Conservation (phyloP, 2,329 filamentous ascomycete genomes). For the Colletotrichum zoysiae region DNA sequence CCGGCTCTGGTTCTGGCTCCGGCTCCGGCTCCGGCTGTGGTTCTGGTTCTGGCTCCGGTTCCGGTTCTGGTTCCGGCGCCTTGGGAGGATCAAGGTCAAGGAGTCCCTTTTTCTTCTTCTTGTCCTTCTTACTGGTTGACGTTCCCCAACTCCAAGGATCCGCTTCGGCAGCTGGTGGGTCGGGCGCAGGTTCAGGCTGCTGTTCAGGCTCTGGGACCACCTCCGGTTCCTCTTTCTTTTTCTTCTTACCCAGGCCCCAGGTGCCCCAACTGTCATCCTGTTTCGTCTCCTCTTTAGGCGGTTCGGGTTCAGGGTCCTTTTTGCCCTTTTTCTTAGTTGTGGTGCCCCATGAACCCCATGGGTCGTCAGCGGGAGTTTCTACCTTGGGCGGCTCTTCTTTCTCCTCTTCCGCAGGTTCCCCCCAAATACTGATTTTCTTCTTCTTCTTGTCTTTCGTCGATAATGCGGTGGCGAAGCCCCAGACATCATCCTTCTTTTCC, state of each 20-base stretch:
- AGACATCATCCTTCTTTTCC: slow-evolving; percentile 54
- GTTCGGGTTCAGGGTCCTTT: slow-evolving; percentile 55
- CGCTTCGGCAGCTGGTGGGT: slow-evolving; percentile 46
- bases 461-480: slow-evolving; percentile 47
- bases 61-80: slow-evolving; percentile 43
- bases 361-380: slow-evolving; percentile 43
- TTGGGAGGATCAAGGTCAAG: slow-evolving; percentile 46
- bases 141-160: slow-evolving; percentile 53
- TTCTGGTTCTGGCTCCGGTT: slow-evolving; percentile 44
- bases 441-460: slow-evolving; percentile 61
- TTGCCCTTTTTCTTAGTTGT: slow-evolving; percentile 53
- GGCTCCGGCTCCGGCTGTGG: slow-evolving; percentile 40
- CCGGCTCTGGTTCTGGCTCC: slow-evolving; percentile 47
- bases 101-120: slow-evolving; percentile 54
- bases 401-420: slow-evolving; percentile 50
- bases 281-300: slow-evolving; percentile 26
- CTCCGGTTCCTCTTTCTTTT: slow-evolving; percentile 44
- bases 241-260: slow-evolving; percentile 47
- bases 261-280: slow-evolving; percentile 46
- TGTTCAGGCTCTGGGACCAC: slow-evolving; percentile 45
- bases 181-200: slow-evolving; percentile 45
- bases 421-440: slow-evolving; percentile 57
- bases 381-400: slow-evolving; percentile 46
- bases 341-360: slow-evolving; percentile 53
- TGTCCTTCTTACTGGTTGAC: slow-evolving; percentile 52